Base-by-base conservation (phyloP, 2,329 filamentous ascomycete genomes). In the Clarireedia hainanense region DNA sequence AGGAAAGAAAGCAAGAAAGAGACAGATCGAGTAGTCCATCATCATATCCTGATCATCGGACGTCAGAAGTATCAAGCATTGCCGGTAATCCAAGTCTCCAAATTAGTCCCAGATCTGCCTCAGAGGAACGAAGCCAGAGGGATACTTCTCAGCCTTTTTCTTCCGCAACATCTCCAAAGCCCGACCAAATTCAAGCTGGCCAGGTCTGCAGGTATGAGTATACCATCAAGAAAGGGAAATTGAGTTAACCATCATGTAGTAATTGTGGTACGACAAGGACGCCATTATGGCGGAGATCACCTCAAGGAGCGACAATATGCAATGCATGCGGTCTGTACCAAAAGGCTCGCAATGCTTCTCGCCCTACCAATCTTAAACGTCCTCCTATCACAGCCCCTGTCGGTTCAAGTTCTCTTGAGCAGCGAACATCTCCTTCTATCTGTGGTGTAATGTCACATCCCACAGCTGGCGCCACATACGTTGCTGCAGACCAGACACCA, bases 281-380 rank as follows among this genome's bases (percentile, higher is more conserved):
- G 47, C 94, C 94, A 24, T 74, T 99, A 39, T 99, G 94, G 94
- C 84, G 94, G 69, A 83, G 94, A 67, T 96, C 92, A 15, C 92
- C 92, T 0, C 85, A 91, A 65, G 94, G 94, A 30, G 88, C 90
- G 54, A 96, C 91, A 27, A 97, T 99, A 58, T 99, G 94, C 74
- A 99, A 99, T 73, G 94, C 94, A 5, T 99, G 94, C 68, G 94
- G 94, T 43, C 79, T 99, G 15, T 99, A 99, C 71, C 78, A 89
- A 60, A 97, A 97, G 71, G 91, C 92, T 9, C 84, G 94, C 63
- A 97, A 97, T 69, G 88, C 92, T 60, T 84, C 89, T 64, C 84
- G 94, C 50, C 94, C 94, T 14, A 94, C 90, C 6, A 96, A 91
- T 65, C 75, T 96, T 57, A 96, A 95, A 73, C 86, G 91, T 59